Percentiles rank a stretch among this genome's conserved stretches.
Conservation (phyloP, 345 rosid genomes). For the Pseudoturritis turrita region DNA sequence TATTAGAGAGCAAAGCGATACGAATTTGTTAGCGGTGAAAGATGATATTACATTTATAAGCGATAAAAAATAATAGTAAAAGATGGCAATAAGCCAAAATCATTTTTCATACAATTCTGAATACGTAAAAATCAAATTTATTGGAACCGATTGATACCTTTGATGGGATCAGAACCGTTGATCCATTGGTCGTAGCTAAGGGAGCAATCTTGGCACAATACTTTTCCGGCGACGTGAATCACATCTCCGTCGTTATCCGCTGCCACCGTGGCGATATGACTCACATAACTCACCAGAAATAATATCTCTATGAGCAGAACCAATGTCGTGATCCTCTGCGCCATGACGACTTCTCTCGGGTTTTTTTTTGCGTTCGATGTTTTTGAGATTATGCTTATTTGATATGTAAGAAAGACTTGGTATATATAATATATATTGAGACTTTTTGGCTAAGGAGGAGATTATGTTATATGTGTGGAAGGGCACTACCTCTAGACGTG, state of each 20-base stretch:
- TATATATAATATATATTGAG: not conserved
- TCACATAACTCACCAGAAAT: slow-evolving; percentile 14
- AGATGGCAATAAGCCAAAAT: too few species aligned
- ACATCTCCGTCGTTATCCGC: slow-evolving; percentile 23
- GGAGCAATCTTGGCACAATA: slow-evolving; percentile 78
- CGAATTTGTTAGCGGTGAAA: too few species aligned
- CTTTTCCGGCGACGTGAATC: slow-evolving; percentile 62
- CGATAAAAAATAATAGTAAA: too few species aligned
- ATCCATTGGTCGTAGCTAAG: slow-evolving; percentile 56
- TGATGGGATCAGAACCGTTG: slow-evolving; percentile 53
- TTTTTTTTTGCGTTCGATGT: not conserved
- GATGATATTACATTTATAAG: too few species aligned
- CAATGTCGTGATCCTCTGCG: slow-evolving; percentile 11
- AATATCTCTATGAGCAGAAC: slow-evolving; percentile 15
- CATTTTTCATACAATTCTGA: not conserved
- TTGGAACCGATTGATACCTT: slow-evolving; percentile 35
- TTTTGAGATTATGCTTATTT: slow-evolving; percentile 1
- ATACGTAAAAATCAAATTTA: not conserved
- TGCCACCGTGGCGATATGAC: not conserved
- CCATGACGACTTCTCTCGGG: slow-evolving; percentile 8
- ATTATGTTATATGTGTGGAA: slow-evolving; percentile 24
- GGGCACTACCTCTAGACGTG: slow-evolving; percentile 31
- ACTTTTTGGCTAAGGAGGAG: not conserved
- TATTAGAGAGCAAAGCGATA: too few species aligned
- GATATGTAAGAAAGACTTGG: slow-evolving; percentile 10